These are phyloP conservation scores for Termitomyces sp. DNA, from an alignment of 768 basidiomycete genomes.

Conservation along the genomic window DNA sequence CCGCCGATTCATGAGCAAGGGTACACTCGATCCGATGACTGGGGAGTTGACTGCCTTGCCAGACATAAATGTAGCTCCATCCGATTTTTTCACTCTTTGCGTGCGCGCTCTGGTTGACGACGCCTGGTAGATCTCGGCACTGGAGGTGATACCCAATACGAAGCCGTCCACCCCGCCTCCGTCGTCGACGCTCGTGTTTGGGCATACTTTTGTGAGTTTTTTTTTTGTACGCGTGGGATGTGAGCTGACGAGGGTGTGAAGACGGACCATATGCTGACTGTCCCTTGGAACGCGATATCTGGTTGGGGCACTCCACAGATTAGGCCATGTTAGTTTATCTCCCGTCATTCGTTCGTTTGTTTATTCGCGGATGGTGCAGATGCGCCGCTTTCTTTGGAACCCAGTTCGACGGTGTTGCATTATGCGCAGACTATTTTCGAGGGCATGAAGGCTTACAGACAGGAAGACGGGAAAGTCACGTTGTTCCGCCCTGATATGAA, in stretches of 20 bases:
- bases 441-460: conserved; percentile 91
- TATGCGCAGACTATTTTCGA: conserved; percentile 92
- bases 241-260: conserved; percentile 19
- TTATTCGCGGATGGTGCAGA: conserved; percentile 40
- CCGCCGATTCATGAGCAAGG: conserved; percentile 9
- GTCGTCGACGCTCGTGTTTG: conserved; percentile 69
- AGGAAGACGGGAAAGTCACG: conserved; percentile 63
- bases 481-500: conserved; percentile 97
- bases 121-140: conserved; percentile 37
- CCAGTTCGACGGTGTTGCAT: conserved; percentile 79
- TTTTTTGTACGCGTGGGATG: no score
- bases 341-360: conserved; percentile 2
- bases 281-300: conserved; percentile 61
- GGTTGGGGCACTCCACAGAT: conserved; percentile 88
- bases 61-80: conserved; percentile 27
- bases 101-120: neutral
- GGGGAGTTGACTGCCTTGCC: conserved; percentile 20
- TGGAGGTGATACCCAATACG: conserved; percentile 41
- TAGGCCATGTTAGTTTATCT: conserved; percentile 56
- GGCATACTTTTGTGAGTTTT: conserved; percentile 70
- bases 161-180: conserved; percentile 60
- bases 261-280: conserved; percentile 86
- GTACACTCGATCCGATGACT: conserved; percentile 11
- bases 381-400: conserved; percentile 67
- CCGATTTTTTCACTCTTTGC: neutral